phyloP scores from a whole-genome alignment of 176 grass and related monocot species.

The Sorghum bicolor region Sorghum_bicolor_NCBIv3 NC_012871.2:74235001-74235500 shows the following conservation, averaged over 20 bases:
- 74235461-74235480: not conserved
- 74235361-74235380: conserved; percentile 17
- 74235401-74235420: conserved; percentile 21
- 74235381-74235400: not conserved
- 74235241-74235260: conserved; percentile 54
- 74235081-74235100: conserved; percentile 52
- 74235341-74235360: conserved; percentile 23
- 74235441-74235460: not conserved
- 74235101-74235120: conserved; percentile 91
- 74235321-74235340: not conserved
- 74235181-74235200: not conserved
- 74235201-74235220: not conserved
- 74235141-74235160: conserved; percentile 52
- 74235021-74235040: not conserved
- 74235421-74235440: not conserved
- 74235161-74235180: conserved; percentile 9
- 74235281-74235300: conserved; percentile 8
- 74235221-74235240: conserved; percentile 30
- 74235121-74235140: conserved; percentile 80
- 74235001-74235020: not conserved
- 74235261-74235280: conserved; percentile 40
- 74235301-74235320: conserved; percentile 32
- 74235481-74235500: not conserved
- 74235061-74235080: conserved; percentile 79
- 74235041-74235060: conserved; percentile 85